Conservation (phyloP, 2,329 filamentous ascomycete species). For the Coleophoma crateriformis region DNA sequence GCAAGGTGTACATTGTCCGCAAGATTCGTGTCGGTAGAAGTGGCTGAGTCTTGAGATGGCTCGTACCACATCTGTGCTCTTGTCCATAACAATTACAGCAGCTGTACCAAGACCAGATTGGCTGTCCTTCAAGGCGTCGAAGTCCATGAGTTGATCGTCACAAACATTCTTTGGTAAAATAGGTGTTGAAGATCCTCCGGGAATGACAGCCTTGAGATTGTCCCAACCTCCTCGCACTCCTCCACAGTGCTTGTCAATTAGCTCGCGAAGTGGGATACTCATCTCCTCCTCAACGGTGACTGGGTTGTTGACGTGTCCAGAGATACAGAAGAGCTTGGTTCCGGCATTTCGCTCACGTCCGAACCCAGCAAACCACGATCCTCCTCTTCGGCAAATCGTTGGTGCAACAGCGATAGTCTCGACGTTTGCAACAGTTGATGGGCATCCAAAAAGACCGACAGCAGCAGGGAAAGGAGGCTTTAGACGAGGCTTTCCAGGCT, state of each 20-base stretch:
- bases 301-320: conserved; percentile 95
- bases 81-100: conserved; percentile 98
- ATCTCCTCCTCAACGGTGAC: conserved; percentile 96
- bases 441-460: conserved; percentile 96
- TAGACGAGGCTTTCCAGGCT: conserved; percentile 95
- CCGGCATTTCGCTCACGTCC: conserved; percentile 94
- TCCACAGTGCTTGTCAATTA: conserved; percentile 98
- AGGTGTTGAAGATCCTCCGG: conserved; percentile 92
- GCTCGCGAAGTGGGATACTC: conserved; percentile 91
- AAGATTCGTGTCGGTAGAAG: conserved; percentile 98
- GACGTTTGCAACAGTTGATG: conserved; percentile 95
- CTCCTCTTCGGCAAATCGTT: conserved; percentile 90
- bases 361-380: conserved; percentile 87
- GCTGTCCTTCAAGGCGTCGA: conserved; percentile 94
- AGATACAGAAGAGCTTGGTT: conserved; percentile 98
- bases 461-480: conserved; percentile 98
- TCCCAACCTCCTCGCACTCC: conserved; percentile 97
- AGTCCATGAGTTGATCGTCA: conserved; percentile 97
- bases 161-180: conserved; percentile 87
- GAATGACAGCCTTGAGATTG: conserved; percentile 91
- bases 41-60: conserved; percentile 88
- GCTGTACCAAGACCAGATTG: conserved; percentile 96
- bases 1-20: conserved; percentile 98
- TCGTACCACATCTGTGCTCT: conserved; percentile 91
- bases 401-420: conserved; percentile 94